Evolutionary conservation across 306 rosid species (phyloP), one percentile per base, ranked within the genome.

Genomic region (Pueraria montana): DNA sequence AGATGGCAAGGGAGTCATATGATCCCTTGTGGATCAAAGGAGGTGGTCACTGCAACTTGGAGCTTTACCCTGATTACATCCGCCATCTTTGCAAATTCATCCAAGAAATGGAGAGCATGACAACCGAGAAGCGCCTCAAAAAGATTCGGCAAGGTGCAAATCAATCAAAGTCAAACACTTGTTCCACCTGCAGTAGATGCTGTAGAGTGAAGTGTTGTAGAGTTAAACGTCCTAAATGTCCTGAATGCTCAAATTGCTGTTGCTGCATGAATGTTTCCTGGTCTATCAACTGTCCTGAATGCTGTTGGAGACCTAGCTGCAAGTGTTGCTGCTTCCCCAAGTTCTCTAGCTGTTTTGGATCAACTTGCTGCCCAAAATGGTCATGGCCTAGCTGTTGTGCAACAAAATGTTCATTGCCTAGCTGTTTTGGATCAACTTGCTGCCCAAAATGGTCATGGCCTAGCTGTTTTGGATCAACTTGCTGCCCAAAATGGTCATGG

Each of bases 1-100:
- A 94, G 87, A 92, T 91, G 97, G 90, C 99, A 4, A 88, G 77
- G 85, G 99, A 96, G 53, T 88, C 98, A 4, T 96, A 96, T 4
- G 99, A 94, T 38, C 99, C 99, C 0, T 81, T 96, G 77, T 96
- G 99, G 99, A 94, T 96, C 50, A 92, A 92, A 92, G 97, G 97
- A 36, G 99, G 97, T 26, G 98, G 99, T 16, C 99, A 96, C 89
- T 92, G 98, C 90, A 96, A 96, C 92, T 84, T 94, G 88, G 98
- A 96, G 94, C 95, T 96, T 45, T 96, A 94, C 89, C 99, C 99
- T 0, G 98, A 96, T 78, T 96, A 94, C 91, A 94, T 96, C 64
- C 88, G 88, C 86, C 98, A 94, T 84, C 91, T 96, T 43, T 88
- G 92, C 91, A 90, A 88, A 82, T 96, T 89, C 23, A 78, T 96